Evolutionary conservation across 768 basidiomycete species (phyloP).

Genomic region (Leccinellum albellum): DNA sequence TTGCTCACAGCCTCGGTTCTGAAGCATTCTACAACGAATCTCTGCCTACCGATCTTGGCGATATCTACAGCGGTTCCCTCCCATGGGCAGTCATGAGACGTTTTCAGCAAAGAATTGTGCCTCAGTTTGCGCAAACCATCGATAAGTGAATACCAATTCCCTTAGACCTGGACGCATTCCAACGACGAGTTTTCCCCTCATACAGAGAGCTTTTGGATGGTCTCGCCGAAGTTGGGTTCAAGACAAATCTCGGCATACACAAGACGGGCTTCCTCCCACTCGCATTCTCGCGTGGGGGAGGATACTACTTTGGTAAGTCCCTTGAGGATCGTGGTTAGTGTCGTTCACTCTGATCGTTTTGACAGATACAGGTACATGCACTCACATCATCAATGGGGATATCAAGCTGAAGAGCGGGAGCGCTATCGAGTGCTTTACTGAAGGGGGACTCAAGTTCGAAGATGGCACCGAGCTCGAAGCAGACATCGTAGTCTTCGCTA

Average conservation of each 20-base stretch:
- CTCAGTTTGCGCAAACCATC: constrained; percentile 17
- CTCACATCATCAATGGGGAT: constrained; percentile 42
- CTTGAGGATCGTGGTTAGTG: too few species aligned
- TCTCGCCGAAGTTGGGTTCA: constrained; percentile 37
- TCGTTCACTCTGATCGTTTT: not conserved
- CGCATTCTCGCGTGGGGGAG: constrained; percentile 30
- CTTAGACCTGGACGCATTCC: not conserved
- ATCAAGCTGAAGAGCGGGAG: constrained; percentile 51
- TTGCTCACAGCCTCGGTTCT: not conserved
- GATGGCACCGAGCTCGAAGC: constrained; percentile 31
- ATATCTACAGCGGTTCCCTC: constrained; percentile 15
- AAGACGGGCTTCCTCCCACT: constrained; percentile 32
- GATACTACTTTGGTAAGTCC: constrained; percentile 39
- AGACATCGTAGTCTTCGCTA: constrained; percentile 32
- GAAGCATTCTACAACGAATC: constrained; percentile 16
- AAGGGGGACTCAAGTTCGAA: constrained; percentile 26
- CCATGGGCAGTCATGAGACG: constrained; percentile 12
- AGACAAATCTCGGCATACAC: constrained; percentile 34
- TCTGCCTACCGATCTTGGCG: constrained; percentile 22
- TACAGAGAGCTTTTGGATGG: constrained; percentile 35
- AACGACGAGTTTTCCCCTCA: not conserved
- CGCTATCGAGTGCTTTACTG: constrained; percentile 28
- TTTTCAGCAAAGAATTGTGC: constrained; percentile 18
- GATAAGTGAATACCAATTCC: constrained; percentile 19
- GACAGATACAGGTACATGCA: constrained; percentile 38